A percentile compares a stretch with the other conserved stretches of the same genome.
phyloP scores from a whole-genome alignment of 2,329 filamentous ascomycete genomes.

The Colletotrichum filicis region DNA sequence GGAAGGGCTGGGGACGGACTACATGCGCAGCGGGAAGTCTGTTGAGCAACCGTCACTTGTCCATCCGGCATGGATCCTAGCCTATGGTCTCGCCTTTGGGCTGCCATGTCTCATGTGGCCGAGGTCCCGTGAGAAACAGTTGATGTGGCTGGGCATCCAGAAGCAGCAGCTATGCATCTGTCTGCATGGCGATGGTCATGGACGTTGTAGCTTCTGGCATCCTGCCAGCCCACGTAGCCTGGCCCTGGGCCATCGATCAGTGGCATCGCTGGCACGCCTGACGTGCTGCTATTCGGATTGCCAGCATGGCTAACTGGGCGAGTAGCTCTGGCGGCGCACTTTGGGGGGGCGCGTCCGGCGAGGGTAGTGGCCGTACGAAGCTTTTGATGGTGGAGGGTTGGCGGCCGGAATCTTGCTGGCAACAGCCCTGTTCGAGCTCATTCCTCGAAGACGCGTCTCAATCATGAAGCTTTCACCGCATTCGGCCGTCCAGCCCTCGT shows the following conservation, averaged over 20 bases:
- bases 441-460: not conserved
- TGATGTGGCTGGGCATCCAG: conserved; percentile 20
- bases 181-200: not conserved
- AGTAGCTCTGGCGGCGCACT: not conserved
- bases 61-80: conserved; percentile 29
- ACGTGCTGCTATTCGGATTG: not conserved
- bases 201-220: not conserved
- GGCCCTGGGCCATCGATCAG: not conserved
- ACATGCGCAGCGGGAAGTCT: conserved; percentile 31
- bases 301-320: not conserved
- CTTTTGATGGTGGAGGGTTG: not conserved
- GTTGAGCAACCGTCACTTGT: conserved; percentile 30
- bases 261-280: not conserved
- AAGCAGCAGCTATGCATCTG: not conserved
- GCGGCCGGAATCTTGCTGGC: not conserved
- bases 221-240: not conserved
- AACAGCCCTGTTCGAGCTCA: not conserved
- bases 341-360: not conserved
- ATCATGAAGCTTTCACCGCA: not conserved
- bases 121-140: conserved; percentile 28
- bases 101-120: conserved; percentile 14
- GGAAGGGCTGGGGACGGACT: not conserved
- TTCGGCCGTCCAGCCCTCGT: not conserved
- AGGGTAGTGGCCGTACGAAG: not conserved
- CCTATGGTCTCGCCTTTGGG: conserved; percentile 1